Evolutionary conservation across 805 yeast genomes (phyloP), one percentile per base, ranked within the genome.

Genomic region (Cyberlindnera suaveolens): DNA sequence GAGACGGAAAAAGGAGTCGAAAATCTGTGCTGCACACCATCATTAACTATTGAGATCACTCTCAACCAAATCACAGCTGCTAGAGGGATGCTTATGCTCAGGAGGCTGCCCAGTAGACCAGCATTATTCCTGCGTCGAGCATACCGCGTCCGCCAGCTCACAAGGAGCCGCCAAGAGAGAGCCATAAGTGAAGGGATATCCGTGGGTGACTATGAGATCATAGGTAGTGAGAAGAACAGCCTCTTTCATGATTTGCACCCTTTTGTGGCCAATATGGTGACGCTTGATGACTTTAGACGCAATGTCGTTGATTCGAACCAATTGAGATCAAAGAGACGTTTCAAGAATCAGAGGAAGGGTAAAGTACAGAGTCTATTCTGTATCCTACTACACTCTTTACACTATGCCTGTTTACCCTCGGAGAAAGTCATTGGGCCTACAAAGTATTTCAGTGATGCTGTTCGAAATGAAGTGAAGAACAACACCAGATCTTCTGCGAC

Each of bases 341-440:
- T 39, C 35, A 38, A 43, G 36, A 31, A 38, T 37, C 15, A 29
- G 5, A 48, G 44, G 37, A 43, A 37, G 23, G 38, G 46, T 5
- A 42, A 38, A 14, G 10, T 38, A 1, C 52, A 52, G 31, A 34
- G 51, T 2, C 32, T 38, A 9, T 51, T 54, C 36, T 40, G 44
- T 14, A 31, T 54, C 6, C 31, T 54, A 5, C 34, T 54, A 3
- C 49, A 52, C 19, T 42, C 53, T 4, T 27, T 53, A 18, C 57
- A 52, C 34, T 44, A 39, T 20, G 32, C 42, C 5, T 42, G 50
- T 18, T 38, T 46, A 1, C 46, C 47, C 10, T 5, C 4, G 6
- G 45, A 39, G 6, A 39, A 35, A n/a, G 26, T 31, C 33, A 40
- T 31, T 15, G 39, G 41, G 3, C 18, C 45, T 3, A 29, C 32